These are phyloP conservation scores for Elongisporangium prolatum DNA, from an alignment of 352 stramenopile species.

Conservation along the genomic window DNA sequence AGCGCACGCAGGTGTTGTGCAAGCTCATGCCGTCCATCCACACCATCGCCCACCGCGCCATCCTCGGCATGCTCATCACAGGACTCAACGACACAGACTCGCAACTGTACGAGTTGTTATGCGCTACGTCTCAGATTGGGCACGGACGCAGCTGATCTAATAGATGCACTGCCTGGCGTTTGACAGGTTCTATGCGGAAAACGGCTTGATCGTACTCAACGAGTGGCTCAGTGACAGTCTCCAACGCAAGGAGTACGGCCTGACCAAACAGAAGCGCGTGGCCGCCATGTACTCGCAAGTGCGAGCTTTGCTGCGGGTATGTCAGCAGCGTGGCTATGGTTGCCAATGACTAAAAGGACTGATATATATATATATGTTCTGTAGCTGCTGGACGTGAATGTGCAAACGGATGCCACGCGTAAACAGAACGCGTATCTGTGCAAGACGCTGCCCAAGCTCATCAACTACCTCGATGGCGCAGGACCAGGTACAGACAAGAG, in stretches of 20 bases:
- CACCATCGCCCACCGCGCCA: slow-evolving; percentile 70
- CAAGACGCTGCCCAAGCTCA: slow-evolving; percentile 51
- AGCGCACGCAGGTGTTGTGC: slow-evolving; percentile 74
- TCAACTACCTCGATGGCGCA: slow-evolving; percentile 59
- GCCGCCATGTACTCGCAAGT: slow-evolving; percentile 76
- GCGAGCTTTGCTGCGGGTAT: slow-evolving; percentile 58
- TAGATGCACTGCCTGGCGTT: background rate
- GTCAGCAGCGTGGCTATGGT: background rate
- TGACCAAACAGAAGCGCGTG: slow-evolving; percentile 59
- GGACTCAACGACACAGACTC: slow-evolving; percentile 66
- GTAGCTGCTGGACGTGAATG: slow-evolving; percentile 67
- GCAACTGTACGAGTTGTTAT: slow-evolving; percentile 62
- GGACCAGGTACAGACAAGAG: slow-evolving; percentile 29
- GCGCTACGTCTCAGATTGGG: too few species aligned
- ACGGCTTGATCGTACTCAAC: slow-evolving; percentile 69
- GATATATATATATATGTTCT: too few species aligned
- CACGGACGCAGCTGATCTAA: background rate
- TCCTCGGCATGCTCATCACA: slow-evolving; percentile 67
- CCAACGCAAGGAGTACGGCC: slow-evolving; percentile 26
- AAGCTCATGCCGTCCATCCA: slow-evolving; percentile 84
- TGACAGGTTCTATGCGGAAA: slow-evolving; percentile 62
- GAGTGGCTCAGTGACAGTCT: slow-evolving; percentile 56
- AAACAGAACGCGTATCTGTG: slow-evolving; percentile 69
- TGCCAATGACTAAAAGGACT: too few species aligned
- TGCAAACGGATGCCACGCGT: slow-evolving; percentile 55